phyloP scores from a whole-genome alignment of 2,329 filamentous ascomycete genomes.

The Pestalotiopsis sp. region DNA sequence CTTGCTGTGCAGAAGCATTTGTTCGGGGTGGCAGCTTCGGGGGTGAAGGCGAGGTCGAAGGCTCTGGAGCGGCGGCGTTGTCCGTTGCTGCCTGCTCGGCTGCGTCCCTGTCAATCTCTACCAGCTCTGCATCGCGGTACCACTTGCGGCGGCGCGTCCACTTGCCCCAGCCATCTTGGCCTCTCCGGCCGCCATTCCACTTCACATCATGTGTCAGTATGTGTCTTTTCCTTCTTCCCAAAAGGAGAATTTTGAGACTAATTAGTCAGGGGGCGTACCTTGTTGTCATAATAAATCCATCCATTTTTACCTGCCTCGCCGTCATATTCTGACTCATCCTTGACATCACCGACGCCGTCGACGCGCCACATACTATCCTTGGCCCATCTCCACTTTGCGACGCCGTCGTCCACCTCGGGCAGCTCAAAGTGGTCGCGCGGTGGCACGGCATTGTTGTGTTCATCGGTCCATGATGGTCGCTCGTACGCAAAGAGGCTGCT shows the following conservation, averaged over 20 bases:
- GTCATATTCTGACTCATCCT: conserved; percentile 54
- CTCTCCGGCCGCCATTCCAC: conserved; percentile 89
- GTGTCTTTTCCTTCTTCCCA: neutral
- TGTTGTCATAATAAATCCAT: conserved; percentile 98
- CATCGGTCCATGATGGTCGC: conserved; percentile 90
- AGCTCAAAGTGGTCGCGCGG: conserved; percentile 71
- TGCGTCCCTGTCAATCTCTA: conserved; percentile 62
- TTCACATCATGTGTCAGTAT: conserved; percentile 36
- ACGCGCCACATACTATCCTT: conserved; percentile 85
- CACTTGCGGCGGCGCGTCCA: conserved; percentile 95
- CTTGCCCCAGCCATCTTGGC: conserved; percentile 87
- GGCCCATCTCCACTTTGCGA: conserved; percentile 75
- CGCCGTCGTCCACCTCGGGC: conserved; percentile 63
- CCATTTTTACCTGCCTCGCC: conserved; percentile 69
- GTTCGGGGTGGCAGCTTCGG: conserved; percentile 29
- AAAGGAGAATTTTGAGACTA: neutral
- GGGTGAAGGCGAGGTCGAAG: conserved; percentile 26
- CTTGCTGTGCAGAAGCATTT: conserved; percentile 22
- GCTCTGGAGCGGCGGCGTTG: conserved; percentile 41
- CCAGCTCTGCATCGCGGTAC: conserved; percentile 94
- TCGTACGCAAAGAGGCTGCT: conserved; percentile 90
- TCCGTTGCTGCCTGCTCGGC: conserved; percentile 36
- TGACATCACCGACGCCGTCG: conserved; percentile 68
- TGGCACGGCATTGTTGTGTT: conserved; percentile 83
- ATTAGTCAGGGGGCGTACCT: conserved; percentile 57